Conservation (phyloP, 2,329 filamentous ascomycete species). For the Helotiales sp. region DNA sequence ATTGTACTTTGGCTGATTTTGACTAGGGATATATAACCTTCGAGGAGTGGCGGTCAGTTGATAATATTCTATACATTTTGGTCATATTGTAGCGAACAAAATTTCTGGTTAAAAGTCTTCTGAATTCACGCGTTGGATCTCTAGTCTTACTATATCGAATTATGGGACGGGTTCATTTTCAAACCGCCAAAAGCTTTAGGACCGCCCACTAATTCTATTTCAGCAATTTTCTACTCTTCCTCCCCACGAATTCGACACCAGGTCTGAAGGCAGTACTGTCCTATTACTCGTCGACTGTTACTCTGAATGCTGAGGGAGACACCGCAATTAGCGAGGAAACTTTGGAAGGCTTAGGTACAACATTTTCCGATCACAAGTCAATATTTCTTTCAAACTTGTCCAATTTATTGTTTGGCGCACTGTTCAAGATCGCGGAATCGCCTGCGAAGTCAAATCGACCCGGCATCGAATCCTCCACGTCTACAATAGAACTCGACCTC, state of each 20-base stretch:
- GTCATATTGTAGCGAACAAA: too few species aligned
- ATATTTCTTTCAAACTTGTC: constrained; percentile 58
- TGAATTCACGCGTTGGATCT: background rate
- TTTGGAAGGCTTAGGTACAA: constrained; percentile 92
- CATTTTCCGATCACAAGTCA: constrained; percentile 53
- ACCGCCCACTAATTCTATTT: constrained; percentile 4
- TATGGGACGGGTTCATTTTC: background rate
- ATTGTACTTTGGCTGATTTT: constrained; percentile 1
- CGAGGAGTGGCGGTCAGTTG: constrained; percentile 88
- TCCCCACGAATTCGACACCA: constrained; percentile 65
- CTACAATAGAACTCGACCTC: background rate
- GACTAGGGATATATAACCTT: constrained; percentile 69
- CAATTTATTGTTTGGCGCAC: constrained; percentile 65
- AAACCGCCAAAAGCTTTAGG: background rate
- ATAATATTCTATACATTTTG: constrained; percentile 23
- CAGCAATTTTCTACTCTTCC: constrained; percentile 92
- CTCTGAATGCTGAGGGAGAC: constrained; percentile 91
- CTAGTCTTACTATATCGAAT: background rate
- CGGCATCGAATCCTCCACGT: background rate
- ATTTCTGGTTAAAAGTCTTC: too few species aligned
- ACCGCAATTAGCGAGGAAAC: constrained; percentile 88
- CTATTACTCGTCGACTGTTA: constrained; percentile 88
- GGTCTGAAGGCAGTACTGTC: constrained; percentile 81
- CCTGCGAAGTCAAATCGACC: constrained; percentile 19
- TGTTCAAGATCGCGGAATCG: constrained; percentile 63